phyloP scores from a whole-genome alignment of 768 basidiomycete genomes.

The Phanerodontia chrysosporium region DNA sequence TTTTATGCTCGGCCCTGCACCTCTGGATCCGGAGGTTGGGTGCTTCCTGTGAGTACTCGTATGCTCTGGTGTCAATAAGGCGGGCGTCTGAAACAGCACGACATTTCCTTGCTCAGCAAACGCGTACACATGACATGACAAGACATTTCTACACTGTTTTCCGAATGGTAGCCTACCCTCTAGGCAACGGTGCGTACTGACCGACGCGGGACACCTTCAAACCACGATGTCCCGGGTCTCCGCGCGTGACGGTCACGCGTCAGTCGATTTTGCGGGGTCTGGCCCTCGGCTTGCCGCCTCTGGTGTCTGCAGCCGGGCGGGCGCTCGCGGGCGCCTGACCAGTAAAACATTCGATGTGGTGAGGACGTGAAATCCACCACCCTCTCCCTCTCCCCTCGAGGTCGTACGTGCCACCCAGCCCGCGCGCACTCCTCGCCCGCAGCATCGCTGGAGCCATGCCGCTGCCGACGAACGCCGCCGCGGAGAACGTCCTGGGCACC shows the following conservation, averaged over 20 bases:
- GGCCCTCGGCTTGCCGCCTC: neutral
- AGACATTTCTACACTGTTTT: no score
- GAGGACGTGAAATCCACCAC: neutral
- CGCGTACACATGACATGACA: no score
- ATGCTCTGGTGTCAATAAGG: no score
- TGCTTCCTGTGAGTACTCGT: no score
- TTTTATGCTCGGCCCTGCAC: no score
- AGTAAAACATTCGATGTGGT: neutral
- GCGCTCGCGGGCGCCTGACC: neutral
- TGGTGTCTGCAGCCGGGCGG: neutral
- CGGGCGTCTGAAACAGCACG: no score
- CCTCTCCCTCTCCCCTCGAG: neutral
- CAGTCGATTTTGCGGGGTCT: neutral
- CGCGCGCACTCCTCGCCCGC: neutral
- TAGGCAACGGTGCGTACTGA: no score
- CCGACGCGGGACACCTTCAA: no score
- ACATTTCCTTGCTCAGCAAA: neutral
- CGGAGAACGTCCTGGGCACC: constrained; percentile 69
- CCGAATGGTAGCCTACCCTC: no score
- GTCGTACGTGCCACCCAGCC: neutral
- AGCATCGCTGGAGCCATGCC: neutral
- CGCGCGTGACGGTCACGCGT: constrained; percentile 2
- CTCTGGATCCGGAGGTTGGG: no score
- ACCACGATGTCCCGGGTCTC: no score
- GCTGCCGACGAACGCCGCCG: constrained; percentile 44